These are phyloP conservation scores for Penicillium sp. DNA, from an alignment of 2,329 filamentous ascomycete genomes.

Conservation along the genomic window DNA sequence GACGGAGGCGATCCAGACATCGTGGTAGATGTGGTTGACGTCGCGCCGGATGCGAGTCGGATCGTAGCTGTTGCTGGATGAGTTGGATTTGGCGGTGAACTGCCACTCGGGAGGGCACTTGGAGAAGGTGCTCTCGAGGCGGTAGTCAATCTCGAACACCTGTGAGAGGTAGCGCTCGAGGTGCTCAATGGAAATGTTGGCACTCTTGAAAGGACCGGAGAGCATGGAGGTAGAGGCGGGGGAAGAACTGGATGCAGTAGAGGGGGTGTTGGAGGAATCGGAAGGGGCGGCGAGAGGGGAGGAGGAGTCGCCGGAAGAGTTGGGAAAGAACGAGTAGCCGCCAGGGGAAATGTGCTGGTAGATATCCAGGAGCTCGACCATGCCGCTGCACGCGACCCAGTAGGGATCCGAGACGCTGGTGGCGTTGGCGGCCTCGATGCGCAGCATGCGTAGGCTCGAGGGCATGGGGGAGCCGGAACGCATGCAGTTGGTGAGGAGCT, in stretches of 20 bases:
- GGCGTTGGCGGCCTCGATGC: not conserved
- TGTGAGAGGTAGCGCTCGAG: not conserved
- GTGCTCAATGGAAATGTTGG: not conserved
- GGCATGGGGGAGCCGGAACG: not conserved
- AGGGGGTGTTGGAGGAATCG: not conserved
- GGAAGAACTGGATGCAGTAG: not conserved
- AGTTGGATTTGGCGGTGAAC: not conserved
- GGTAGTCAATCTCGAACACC: not conserved
- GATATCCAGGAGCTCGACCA: not conserved
- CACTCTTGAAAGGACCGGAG: not conserved
- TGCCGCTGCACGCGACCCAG: not conserved
- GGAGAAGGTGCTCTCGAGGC: not conserved
- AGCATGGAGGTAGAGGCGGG: not conserved
- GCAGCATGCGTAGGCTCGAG: not conserved
- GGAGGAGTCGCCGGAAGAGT: not conserved
- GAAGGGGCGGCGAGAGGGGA: not conserved
- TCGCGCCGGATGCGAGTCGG: not conserved
- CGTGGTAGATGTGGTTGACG: not conserved
- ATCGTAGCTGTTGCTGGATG: not conserved
- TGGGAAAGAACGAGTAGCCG: not conserved
- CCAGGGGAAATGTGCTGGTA: not conserved
- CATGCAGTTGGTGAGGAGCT: not conserved
- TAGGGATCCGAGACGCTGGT: not conserved
- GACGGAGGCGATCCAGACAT: not conserved
- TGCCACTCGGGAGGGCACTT: not conserved